phyloP scores from a whole-genome alignment of 2,329 filamentous ascomycete genomes.

The Ceratocystis ficicola region DNA sequence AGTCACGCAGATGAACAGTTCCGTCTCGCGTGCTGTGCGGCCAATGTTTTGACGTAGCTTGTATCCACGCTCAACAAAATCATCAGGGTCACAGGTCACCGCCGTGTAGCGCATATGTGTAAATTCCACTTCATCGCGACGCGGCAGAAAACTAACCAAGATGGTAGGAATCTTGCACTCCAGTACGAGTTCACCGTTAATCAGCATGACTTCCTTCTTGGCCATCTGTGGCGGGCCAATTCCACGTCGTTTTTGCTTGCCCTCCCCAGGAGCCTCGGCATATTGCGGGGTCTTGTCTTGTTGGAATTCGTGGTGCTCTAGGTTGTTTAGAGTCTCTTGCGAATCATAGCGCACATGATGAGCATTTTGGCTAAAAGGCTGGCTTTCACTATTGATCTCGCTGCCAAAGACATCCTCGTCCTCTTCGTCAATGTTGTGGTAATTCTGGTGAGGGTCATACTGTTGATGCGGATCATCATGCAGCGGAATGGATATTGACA shows the following conservation, averaged over 20 bases:
- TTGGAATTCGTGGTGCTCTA: slow-evolving; percentile 28
- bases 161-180: slow-evolving; percentile 99
- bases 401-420: slow-evolving; percentile 66
- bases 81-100: slow-evolving; percentile 94
- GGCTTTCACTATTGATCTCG: slow-evolving; percentile 29
- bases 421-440: slow-evolving; percentile 26
- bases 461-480: slow-evolving; percentile 17
- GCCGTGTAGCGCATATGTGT: slow-evolving; percentile 98
- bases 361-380: slow-evolving; percentile 14
- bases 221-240: slow-evolving; percentile 78
- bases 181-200: slow-evolving; percentile 93
- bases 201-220: slow-evolving; percentile 86
- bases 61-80: slow-evolving; percentile 80
- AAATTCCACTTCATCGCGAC: slow-evolving; percentile 87
- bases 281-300: slow-evolving; percentile 37
- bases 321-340: slow-evolving; percentile 44
- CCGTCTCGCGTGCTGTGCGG: slow-evolving; percentile 71
- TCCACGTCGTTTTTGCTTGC: slow-evolving; percentile 76
- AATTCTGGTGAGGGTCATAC: slow-evolving; percentile 37
- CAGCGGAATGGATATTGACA: slow-evolving; percentile 61
- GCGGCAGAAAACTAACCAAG: slow-evolving; percentile 87
- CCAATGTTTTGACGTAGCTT: slow-evolving; percentile 87
- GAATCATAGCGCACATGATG: slow-evolving; percentile 45
- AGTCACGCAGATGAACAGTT: slow-evolving; percentile 91
- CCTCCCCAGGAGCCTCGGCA: slow-evolving; percentile 41